A percentile compares a stretch with the other conserved stretches of the same genome.
Evolutionary conservation across 768 basidiomycete genomes (phyloP).

Genomic region (Hebeloma cylindrosporum): DNA sequence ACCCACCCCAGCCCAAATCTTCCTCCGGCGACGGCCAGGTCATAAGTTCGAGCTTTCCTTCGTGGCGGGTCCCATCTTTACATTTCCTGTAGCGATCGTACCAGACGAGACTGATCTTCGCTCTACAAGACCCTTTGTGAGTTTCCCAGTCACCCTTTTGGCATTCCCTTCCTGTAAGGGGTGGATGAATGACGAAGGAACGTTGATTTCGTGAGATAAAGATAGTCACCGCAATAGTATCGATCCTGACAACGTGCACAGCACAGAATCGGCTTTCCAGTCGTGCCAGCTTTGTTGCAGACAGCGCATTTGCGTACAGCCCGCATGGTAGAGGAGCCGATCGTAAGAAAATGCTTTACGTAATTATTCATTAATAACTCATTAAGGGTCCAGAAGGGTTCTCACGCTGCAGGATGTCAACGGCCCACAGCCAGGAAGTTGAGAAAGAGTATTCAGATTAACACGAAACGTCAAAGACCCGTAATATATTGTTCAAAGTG

Average conservation of each 20-base stretch:
- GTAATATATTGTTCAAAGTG: too few relatives aligned
- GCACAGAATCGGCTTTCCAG: not conserved
- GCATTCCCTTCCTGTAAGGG: conserved; percentile 21
- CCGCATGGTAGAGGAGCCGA: conserved; percentile 3
- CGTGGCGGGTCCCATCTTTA: conserved; percentile 30
- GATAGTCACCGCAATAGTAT: conserved; percentile 12
- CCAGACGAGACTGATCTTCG: conserved; percentile 24
- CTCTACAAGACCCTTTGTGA: conserved; percentile 30
- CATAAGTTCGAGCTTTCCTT: conserved; percentile 37
- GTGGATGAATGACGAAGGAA: not conserved
- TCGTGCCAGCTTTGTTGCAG: conserved; percentile 4
- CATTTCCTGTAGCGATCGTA: conserved; percentile 35
- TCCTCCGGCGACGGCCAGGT: conserved; percentile 32
- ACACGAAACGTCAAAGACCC: too few relatives aligned
- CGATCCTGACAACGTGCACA: conserved; percentile 9
- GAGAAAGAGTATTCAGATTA: too few relatives aligned
- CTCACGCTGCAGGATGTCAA: too few relatives aligned
- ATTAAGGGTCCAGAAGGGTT: too few relatives aligned
- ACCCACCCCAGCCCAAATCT: conserved; percentile 32
- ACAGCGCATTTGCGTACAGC: conserved; percentile 3
- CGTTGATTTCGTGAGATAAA: not conserved
- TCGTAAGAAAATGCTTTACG: too few relatives aligned
- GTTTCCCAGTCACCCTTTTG: conserved; percentile 31
- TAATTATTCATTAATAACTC: too few relatives aligned
- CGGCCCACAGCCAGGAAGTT: too few relatives aligned